These are phyloP conservation scores for Zymoseptoria pseudotritici DNA, from an alignment of 2,329 filamentous ascomycete genomes.

Conservation along the genomic window DNA sequence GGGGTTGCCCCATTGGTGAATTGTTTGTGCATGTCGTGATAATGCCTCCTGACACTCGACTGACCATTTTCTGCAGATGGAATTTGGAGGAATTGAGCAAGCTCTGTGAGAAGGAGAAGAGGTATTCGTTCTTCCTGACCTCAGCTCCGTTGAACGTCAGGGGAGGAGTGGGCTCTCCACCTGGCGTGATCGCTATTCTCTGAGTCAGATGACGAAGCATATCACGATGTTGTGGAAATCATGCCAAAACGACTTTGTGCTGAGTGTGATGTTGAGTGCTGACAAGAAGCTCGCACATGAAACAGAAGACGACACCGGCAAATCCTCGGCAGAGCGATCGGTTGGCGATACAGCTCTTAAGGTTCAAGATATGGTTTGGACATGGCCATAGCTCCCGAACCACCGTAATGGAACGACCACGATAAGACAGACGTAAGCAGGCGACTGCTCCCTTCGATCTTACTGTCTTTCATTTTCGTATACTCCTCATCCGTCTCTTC, in stretches of 20 bases:
- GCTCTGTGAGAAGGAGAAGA: constrained; percentile 27
- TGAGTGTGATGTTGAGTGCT: not conserved
- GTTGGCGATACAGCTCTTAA: not conserved
- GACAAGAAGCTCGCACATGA: not conserved
- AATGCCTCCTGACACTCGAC: no score
- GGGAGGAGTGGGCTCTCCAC: constrained; percentile 25
- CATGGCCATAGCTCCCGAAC: not conserved
- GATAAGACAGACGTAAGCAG: not conserved
- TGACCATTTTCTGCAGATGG: constrained; percentile 15
- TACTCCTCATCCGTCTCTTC: not conserved
- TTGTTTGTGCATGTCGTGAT: not conserved
- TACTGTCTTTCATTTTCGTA: not conserved
- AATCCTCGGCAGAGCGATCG: not conserved
- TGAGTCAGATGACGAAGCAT: constrained; percentile 4
- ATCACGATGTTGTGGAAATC: no score
- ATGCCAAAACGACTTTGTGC: not conserved
- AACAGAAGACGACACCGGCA: not conserved
- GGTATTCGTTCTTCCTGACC: constrained; percentile 37
- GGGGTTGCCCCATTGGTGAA: constrained; percentile 35
- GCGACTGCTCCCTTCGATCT: not conserved
- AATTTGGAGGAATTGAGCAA: constrained; percentile 33
- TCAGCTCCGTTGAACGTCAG: constrained; percentile 34
- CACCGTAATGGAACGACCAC: not conserved
- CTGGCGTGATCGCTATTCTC: constrained; percentile 28
- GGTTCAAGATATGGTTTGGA: not conserved